Evolutionary conservation across 306 rosid species (phyloP).

Genomic region (Pachyrhizus erosus): DNA sequence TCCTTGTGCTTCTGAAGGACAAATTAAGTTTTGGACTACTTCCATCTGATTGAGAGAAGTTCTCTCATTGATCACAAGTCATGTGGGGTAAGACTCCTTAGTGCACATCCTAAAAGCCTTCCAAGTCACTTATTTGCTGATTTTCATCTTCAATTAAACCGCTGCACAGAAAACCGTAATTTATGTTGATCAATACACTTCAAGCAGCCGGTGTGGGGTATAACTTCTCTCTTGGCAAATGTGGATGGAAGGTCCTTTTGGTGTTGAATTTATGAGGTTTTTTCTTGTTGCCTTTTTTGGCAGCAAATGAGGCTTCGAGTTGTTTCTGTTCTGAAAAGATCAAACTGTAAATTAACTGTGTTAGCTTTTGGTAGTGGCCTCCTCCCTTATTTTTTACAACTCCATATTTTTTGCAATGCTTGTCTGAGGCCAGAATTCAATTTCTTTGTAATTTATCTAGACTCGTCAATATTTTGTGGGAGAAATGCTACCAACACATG

Average conservation of each 20-base stretch:
- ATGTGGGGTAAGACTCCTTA: slow-evolving; percentile 24
- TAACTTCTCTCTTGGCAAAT: slow-evolving; percentile 14
- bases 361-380: neutral
- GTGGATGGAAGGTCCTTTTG: slow-evolving; percentile 18
- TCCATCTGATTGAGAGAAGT: slow-evolving; percentile 27
- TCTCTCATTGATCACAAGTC: slow-evolving; percentile 24
- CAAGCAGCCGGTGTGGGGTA: neutral
- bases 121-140: slow-evolving; percentile 27
- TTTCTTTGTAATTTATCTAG: neutral
- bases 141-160: neutral
- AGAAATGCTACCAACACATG: slow-evolving; percentile 3
- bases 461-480: neutral
- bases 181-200: slow-evolving; percentile 20
- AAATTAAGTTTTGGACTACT: neutral
- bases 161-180: neutral
- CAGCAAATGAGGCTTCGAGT: slow-evolving; percentile 27
- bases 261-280: slow-evolving; percentile 17
- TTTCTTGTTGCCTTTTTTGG: slow-evolving; percentile 29
- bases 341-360: slow-evolving; percentile 32
- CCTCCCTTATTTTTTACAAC: neutral
- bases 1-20: slow-evolving; percentile 17
- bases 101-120: neutral
- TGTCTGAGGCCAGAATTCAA: neutral
- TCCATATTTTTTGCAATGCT: neutral
- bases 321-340: slow-evolving; percentile 26